These are phyloP conservation scores for Nicotiana benthamiana DNA, from an alignment of 257 asterid species.

Conservation along the genomic window DNA sequence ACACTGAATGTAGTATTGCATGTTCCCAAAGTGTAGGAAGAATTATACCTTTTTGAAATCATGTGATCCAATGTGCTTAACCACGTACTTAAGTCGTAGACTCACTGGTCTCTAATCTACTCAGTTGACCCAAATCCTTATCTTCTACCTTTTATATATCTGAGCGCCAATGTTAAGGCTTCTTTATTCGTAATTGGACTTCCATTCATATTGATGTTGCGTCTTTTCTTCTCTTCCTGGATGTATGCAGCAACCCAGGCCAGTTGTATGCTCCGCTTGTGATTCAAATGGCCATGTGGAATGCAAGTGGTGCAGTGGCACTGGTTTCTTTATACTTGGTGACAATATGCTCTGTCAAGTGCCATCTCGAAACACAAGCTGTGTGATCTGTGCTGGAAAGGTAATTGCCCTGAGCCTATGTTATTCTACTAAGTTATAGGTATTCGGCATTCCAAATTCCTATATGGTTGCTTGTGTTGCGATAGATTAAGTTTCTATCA, in stretches of 20 bases:
- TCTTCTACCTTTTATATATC: background rate
- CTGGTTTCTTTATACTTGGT: slow-evolving; percentile 90
- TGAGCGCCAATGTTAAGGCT: background rate
- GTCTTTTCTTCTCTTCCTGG: background rate
- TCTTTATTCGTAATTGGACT: background rate
- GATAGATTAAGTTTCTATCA: background rate
- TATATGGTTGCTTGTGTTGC: background rate
- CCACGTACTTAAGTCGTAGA: background rate
- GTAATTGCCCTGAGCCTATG: slow-evolving; percentile 23
- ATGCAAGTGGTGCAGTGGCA: slow-evolving; percentile 93
- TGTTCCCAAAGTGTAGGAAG: background rate
- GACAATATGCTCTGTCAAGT: slow-evolving; percentile 95
- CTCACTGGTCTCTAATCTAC: background rate
- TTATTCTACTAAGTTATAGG: background rate
- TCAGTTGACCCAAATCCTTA: background rate
- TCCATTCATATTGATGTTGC: slow-evolving; percentile 8
- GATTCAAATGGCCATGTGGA: slow-evolving; percentile 68
- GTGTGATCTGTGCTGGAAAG: slow-evolving; percentile 81
- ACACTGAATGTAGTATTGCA: background rate
- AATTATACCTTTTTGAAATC: background rate
- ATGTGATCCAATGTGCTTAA: background rate
- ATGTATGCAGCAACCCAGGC: slow-evolving; percentile 72
- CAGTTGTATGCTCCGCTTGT: slow-evolving; percentile 72
- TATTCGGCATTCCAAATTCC: background rate
- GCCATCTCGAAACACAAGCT: slow-evolving; percentile 75